A percentile compares a stretch with the other conserved stretches of the same genome.
These are phyloP conservation scores for Arabidopsis thaliana DNA, from an alignment of 345 rosid genomes.

Conservation along the genomic window TAIR10.1 NC_003071.7:18591501-18592000, in stretches of 20 bases:
- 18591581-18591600: constrained; percentile 33
- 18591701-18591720: constrained; percentile 85
- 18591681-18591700: constrained; percentile 36
- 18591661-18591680: background rate
- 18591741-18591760: constrained; percentile 67
- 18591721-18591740: constrained; percentile 79
- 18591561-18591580: constrained; percentile 42
- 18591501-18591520: constrained; percentile 30
- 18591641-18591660: constrained; percentile 1
- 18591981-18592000: constrained; percentile 76
- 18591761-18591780: constrained; percentile 65
- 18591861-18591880: constrained; percentile 69
- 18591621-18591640: constrained; percentile 18
- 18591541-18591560: constrained; percentile 27
- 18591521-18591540: background rate
- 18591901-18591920: constrained; percentile 86
- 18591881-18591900: constrained; percentile 83
- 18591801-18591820: constrained; percentile 75
- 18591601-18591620: constrained; percentile 30
- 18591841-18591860: constrained; percentile 49
- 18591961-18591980: constrained; percentile 91
- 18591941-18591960: constrained; percentile 87
- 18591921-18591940: constrained; percentile 78
- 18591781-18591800: constrained; percentile 86
- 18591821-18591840: constrained; percentile 62